A percentile compares a stretch with the other conserved stretches of the same genome.
phyloP scores from a whole-genome alignment of 2,329 filamentous ascomycete genomes.

The Curvularia verruculosa region DNA sequence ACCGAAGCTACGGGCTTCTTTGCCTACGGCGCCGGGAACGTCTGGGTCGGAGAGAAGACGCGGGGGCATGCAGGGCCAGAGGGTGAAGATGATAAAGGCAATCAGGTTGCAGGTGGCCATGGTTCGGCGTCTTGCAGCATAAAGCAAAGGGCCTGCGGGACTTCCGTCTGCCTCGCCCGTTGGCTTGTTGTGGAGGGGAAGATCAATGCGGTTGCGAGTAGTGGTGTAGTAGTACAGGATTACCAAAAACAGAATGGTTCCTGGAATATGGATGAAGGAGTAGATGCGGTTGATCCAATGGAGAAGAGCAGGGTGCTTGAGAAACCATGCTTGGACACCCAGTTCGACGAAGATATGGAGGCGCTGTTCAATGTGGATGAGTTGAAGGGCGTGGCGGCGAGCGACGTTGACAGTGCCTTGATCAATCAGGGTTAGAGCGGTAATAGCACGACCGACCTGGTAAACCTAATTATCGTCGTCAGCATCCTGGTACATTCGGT shows the following conservation, averaged over 20 bases:
- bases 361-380: conserved; percentile 69
- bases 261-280: conserved; percentile 79
- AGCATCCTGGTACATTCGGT: background rate
- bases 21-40: conserved; percentile 62
- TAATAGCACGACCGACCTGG: conserved; percentile 74
- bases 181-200: conserved; percentile 49
- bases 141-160: conserved; percentile 58
- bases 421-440: conserved; percentile 68
- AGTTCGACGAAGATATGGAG: conserved; percentile 71
- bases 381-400: conserved; percentile 69
- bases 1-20: conserved; percentile 64
- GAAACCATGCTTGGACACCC: conserved; percentile 64
- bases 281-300: conserved; percentile 75
- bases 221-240: conserved; percentile 74
- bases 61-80: conserved; percentile 67
- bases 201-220: conserved; percentile 59
- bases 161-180: conserved; percentile 41
- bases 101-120: conserved; percentile 65
- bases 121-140: conserved; percentile 62
- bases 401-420: conserved; percentile 71
- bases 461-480: conserved; percentile 62
- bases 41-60: conserved; percentile 60
- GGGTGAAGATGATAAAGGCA: conserved; percentile 64
- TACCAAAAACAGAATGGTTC: conserved; percentile 72
- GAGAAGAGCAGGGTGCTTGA: conserved; percentile 63